Evolutionary conservation across 306 rosid genomes (phyloP), one percentile per base, ranked within the genome.

Genomic region (Inga laurina): DNA sequence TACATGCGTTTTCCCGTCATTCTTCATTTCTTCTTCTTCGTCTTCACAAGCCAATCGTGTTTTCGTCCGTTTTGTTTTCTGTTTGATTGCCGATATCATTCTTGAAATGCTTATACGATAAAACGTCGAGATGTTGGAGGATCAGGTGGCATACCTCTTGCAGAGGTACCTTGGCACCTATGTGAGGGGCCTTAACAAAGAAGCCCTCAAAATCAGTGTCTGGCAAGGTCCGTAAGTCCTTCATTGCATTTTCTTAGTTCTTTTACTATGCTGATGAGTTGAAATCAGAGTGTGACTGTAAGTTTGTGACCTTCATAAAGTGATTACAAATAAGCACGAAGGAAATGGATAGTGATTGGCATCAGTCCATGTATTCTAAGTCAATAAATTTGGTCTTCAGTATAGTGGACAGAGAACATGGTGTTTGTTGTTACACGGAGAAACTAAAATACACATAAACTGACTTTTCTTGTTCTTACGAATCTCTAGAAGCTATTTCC

Each of bases 191-290:
- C 92, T 96, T 90, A 96, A 82, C 89, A 96, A 92, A 89, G 98
- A 96, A 86, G 98, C 99, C 56, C 97, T 96, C 80, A 94, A 96
- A 84, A 96, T 96, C 93, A 96, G 99, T 86, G 99, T 96, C 59
- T 96, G 99, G 98, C 80, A 84, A 89, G 99, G 99, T 94, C 85
- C 81, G 76, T 8, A 18, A 27, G 46, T 52, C 56, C 49, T 46
- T 34, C 49, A 34, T 24, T 16, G n/a, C 56, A 4, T 62, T 59
- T 61, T 54, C 74, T 16, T 43, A n/a, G 59, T 79, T 75, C 61
- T 30, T 59, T 57, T 46, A 77, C 78, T 81, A 44, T 21, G 74
- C 39, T 78, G 66, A 35, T 78, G 74, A 78, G 79, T 86, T 83
- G 80, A 85, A 69, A 74, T 83, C 45, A 44, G 80, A 19, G 79